phyloP scores from a whole-genome alignment of 805 yeast species.

The Kodamaea laetipori region DNA sequence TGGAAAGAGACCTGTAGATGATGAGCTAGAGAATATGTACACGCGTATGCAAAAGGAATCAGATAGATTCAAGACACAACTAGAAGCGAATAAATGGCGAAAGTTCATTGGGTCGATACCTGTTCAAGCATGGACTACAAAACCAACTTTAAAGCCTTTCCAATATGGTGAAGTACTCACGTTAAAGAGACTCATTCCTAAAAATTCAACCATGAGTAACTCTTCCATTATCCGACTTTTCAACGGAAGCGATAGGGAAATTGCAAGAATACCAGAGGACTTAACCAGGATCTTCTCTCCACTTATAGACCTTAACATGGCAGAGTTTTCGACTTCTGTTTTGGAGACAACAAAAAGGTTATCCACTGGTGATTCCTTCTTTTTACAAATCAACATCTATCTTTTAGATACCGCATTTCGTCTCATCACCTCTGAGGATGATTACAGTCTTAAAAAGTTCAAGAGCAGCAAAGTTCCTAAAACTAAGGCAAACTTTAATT shows the following conservation, averaged over 20 bases:
- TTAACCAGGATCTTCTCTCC: constrained; percentile 68
- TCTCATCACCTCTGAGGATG: constrained; percentile 13
- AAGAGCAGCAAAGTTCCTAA: constrained; percentile 14
- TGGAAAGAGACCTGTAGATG: constrained; percentile 6
- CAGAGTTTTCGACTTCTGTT: constrained; percentile 57
- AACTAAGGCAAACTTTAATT: constrained; percentile 24
- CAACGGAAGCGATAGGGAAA: constrained; percentile 49
- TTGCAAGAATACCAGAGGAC: constrained; percentile 77
- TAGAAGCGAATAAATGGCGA: constrained; percentile 26
- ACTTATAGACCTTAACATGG: constrained; percentile 55
- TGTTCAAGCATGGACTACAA: constrained; percentile 70
- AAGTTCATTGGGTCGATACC: constrained; percentile 61
- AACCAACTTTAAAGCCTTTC: constrained; percentile 56
- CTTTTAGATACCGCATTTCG: constrained; percentile 45
- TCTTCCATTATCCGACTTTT: constrained; percentile 36
- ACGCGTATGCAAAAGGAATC: constrained; percentile 17
- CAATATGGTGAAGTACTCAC: constrained; percentile 47
- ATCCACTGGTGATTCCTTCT: constrained; percentile 75
- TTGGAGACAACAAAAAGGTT: constrained; percentile 57
- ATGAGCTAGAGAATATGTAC: constrained; percentile 15
- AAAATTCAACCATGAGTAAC: constrained; percentile 17
- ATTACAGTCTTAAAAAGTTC: constrained; percentile 15
- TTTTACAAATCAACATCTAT: constrained; percentile 68
- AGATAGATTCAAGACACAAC: constrained; percentile 14
- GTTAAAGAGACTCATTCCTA: constrained; percentile 39